phyloP scores from a whole-genome alignment of 345 rosid genomes.

The Rhodomyrtus tomentosa region DNA sequence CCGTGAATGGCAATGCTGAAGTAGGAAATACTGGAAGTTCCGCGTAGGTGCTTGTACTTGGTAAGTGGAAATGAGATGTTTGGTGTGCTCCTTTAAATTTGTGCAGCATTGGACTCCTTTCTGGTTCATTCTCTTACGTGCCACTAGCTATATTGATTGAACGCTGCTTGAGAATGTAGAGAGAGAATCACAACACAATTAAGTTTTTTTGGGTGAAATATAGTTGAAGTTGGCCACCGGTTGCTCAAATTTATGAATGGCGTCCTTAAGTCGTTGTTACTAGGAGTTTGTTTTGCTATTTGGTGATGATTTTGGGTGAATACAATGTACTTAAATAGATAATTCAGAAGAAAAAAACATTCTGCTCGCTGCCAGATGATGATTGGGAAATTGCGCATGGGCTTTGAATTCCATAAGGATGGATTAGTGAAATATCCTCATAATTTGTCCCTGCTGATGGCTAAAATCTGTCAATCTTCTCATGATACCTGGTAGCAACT shows the following conservation, averaged over 20 bases:
- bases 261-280: neutral
- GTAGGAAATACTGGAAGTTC: neutral
- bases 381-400: conserved; percentile 1
- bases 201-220: neutral
- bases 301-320: neutral
- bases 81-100: neutral
- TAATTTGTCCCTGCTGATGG: conserved; percentile 1
- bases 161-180: neutral
- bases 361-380: neutral
- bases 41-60: neutral
- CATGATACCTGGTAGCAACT: neutral
- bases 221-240: neutral
- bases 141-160: neutral
- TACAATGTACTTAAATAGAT: neutral
- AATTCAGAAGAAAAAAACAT: neutral
- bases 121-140: neutral
- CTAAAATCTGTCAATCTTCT: neutral
- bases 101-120: neutral
- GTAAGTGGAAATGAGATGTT: neutral
- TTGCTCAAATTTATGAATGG: neutral
- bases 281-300: neutral
- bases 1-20: neutral
- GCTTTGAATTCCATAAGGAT: neutral
- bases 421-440: neutral
- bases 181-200: neutral